A percentile compares a stretch with the other conserved stretches of the same genome.
Conservation (phyloP, 305 asterid genomes). For the Fraxinus ornus region DNA sequence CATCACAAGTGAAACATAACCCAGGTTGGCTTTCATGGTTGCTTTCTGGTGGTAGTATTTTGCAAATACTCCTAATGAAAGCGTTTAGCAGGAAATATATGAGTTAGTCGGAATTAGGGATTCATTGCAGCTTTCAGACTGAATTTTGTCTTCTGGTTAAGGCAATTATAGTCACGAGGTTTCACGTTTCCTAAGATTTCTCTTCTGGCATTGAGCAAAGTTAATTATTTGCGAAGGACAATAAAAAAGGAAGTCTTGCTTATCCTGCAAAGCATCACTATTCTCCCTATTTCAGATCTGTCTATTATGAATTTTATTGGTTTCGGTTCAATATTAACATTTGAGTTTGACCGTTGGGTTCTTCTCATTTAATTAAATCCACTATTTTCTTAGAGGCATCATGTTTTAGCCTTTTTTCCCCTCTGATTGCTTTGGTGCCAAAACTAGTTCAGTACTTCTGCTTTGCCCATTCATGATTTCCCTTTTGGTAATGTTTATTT, state of each 20-base stretch:
- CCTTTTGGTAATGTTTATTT: constrained; percentile 13
- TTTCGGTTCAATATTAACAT: neutral
- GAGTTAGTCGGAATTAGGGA: neutral
- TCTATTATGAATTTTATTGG: neutral
- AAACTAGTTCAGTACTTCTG: neutral
- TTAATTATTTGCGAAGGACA: neutral
- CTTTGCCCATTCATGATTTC: constrained; percentile 1
- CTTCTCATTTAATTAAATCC: neutral
- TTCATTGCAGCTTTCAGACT: constrained; percentile 8
- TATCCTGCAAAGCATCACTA: constrained; percentile 2
- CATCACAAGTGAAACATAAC: neutral
- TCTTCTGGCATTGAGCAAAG: neutral
- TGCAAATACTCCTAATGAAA: constrained; percentile 2
- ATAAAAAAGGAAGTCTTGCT: neutral
- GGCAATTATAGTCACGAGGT: neutral
- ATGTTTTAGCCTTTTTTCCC: neutral
- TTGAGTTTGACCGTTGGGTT: neutral
- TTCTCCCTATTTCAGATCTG: neutral
- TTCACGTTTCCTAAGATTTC: neutral
- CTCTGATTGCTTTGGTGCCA: neutral
- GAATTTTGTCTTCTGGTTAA: neutral
- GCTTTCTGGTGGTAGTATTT: constrained; percentile 12
- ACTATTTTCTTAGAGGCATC: neutral
- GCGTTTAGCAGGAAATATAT: constrained; percentile 5
- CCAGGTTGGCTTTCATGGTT: neutral